Conservation (phyloP, 257 asterid genomes). For the Linaria vulgaris region DNA sequence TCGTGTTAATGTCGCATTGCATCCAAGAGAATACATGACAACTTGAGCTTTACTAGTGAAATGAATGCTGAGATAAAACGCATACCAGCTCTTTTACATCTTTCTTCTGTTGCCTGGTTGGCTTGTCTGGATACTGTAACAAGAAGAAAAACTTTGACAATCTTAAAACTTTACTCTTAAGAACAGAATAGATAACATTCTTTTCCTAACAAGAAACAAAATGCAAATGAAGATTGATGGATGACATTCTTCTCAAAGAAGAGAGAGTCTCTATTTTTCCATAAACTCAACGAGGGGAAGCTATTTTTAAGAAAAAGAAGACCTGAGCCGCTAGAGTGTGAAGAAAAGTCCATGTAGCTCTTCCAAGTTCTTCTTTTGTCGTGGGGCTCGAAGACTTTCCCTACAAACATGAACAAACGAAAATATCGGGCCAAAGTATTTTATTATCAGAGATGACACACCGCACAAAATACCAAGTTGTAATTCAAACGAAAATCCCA, state of each 20-base stretch:
- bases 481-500: too few species aligned
- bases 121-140: conserved; percentile 92
- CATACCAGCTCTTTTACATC: conserved; percentile 96
- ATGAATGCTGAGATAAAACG: neutral
- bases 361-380: conserved; percentile 88
- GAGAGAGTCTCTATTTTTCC: neutral
- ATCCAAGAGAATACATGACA: conserved; percentile 3
- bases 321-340: conserved; percentile 99
- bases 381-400: conserved; percentile 56
- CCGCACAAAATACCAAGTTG: too few species aligned
- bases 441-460: too few species aligned
- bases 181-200: too few species aligned
- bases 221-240: neutral
- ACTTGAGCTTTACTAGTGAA: neutral
- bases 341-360: conserved; percentile 95
- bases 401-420: conserved; percentile 25
- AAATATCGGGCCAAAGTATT: too few species aligned
- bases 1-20: neutral
- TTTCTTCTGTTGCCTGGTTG: conserved; percentile 92
- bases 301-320: neutral
- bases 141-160: neutral
- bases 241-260: neutral
- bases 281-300: neutral
- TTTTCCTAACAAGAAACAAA: neutral
- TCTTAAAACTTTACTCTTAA: conserved; percentile 5